Conservation (phyloP, 768 basidiomycete species). For the Boletus rubropictus region DNA sequence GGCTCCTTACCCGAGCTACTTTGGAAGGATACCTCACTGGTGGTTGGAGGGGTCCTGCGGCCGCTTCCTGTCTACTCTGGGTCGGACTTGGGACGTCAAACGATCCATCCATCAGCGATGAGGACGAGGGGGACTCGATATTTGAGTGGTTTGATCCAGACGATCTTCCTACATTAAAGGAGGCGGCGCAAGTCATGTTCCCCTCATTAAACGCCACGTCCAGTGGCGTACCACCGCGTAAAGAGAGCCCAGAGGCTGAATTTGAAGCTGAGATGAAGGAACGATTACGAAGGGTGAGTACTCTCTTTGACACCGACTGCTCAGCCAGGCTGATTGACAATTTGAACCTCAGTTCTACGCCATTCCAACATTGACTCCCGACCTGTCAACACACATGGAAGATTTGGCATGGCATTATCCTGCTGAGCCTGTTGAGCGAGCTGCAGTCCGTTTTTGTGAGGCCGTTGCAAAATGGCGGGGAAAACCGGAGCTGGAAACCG, state of each 20-base stretch:
- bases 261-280: constrained; percentile 73
- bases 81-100: constrained; percentile 55
- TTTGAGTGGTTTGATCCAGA: constrained; percentile 69
- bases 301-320: neutral
- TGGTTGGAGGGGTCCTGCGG: constrained; percentile 70
- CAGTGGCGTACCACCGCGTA: constrained; percentile 26
- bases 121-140: constrained; percentile 32
- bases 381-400: constrained; percentile 77
- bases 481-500: constrained; percentile 78
- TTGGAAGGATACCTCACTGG: constrained; percentile 80
- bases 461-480: constrained; percentile 79
- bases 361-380: constrained; percentile 63
- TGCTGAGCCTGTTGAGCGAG: constrained; percentile 74
- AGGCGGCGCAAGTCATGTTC: constrained; percentile 67
- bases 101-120: constrained; percentile 21
- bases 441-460: constrained; percentile 74
- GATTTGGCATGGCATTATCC: constrained; percentile 68
- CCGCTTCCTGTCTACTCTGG: constrained; percentile 65
- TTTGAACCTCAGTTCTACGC: constrained; percentile 60
- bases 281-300: constrained; percentile 59
- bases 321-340: constrained; percentile 2
- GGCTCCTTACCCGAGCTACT: constrained; percentile 75
- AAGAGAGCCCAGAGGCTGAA: constrained; percentile 58
- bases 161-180: constrained; percentile 60
- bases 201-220: constrained; percentile 39